Conservation (phyloP, 768 basidiomycete species). For the Hypholoma sublateritium region DNA sequence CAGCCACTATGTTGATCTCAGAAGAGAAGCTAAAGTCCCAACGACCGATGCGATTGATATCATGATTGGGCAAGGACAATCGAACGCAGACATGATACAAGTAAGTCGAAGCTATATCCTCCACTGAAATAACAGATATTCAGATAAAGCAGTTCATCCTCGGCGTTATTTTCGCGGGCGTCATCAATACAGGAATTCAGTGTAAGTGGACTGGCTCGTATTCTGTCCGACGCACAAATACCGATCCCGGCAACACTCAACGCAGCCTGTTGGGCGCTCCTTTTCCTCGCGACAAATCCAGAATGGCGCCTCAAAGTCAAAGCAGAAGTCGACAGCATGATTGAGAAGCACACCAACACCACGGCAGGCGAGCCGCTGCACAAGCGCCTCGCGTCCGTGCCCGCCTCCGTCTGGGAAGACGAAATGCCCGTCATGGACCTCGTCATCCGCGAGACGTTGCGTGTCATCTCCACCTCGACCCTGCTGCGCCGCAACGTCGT, state of each 20-base stretch:
- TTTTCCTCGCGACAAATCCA: conserved; percentile 32
- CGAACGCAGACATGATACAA: conserved; percentile 25
- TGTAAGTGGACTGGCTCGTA: conserved; percentile 23
- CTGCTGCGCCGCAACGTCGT: conserved; percentile 36
- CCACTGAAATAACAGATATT: neutral
- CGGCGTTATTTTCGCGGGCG: conserved; percentile 34
- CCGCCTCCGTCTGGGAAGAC: conserved; percentile 40
- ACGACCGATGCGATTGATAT: conserved; percentile 34
- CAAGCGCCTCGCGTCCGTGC: conserved; percentile 33
- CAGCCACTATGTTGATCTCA: conserved; percentile 25
- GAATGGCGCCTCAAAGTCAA: conserved; percentile 35
- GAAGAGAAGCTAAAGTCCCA: conserved; percentile 24
- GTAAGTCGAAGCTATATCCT: conserved; percentile 13
- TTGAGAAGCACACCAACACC: conserved; percentile 28
- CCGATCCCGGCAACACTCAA: neutral
- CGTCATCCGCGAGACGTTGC: conserved; percentile 41
- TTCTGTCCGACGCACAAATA: neutral
- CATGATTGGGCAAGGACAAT: conserved; percentile 28
- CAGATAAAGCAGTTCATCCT: conserved; percentile 27
- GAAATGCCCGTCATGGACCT: conserved; percentile 36
- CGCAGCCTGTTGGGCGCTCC: conserved; percentile 36
- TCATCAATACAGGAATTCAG: conserved; percentile 35
- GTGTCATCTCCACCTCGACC: conserved; percentile 28
- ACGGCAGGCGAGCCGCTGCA: conserved; percentile 29
- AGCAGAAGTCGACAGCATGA: conserved; percentile 30